Percentiles rank a stretch among this genome's conserved stretches.
phyloP scores from a whole-genome alignment of 78 protist genomes.

The Speleostelium caveatum region DNA sequence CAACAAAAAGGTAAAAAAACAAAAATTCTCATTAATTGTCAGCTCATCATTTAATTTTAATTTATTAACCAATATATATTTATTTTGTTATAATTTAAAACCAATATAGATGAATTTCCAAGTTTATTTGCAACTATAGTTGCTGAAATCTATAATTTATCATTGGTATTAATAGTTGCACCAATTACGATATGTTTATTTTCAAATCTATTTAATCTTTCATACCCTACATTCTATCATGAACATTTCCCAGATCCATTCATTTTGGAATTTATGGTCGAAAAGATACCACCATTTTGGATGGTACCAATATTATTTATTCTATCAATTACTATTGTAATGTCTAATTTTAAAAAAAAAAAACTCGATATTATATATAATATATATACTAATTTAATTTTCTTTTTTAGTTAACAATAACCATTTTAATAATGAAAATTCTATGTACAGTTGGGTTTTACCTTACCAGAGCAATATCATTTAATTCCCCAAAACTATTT shows the following conservation, averaged over 20 bases:
- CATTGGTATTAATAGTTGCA: conserved; percentile 24
- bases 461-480: neutral
- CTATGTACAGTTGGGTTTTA: conserved; percentile 48
- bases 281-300: conserved; percentile 72
- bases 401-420: conserved; percentile 11
- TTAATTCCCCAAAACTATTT: conserved; percentile 1
- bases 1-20: conserved; percentile 26
- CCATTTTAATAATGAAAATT: conserved; percentile 23
- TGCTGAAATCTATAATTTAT: conserved; percentile 16
- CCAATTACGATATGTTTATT: conserved; percentile 22
- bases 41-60: neutral
- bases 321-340: conserved; percentile 33
- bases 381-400: neutral
- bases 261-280: conserved; percentile 37
- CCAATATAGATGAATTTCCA: conserved; percentile 63
- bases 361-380: neutral
- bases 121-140: conserved; percentile 14
- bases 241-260: conserved; percentile 60
- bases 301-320: conserved; percentile 51
- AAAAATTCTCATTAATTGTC: neutral
- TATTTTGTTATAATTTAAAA: neutral
- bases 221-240: conserved; percentile 16
- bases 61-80: neutral
- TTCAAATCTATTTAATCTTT: conserved; percentile 10
- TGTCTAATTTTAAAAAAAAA: neutral